Conservation (phyloP, 2,329 filamentous ascomycete species). For the Curvularia hawaiiensis region DNA sequence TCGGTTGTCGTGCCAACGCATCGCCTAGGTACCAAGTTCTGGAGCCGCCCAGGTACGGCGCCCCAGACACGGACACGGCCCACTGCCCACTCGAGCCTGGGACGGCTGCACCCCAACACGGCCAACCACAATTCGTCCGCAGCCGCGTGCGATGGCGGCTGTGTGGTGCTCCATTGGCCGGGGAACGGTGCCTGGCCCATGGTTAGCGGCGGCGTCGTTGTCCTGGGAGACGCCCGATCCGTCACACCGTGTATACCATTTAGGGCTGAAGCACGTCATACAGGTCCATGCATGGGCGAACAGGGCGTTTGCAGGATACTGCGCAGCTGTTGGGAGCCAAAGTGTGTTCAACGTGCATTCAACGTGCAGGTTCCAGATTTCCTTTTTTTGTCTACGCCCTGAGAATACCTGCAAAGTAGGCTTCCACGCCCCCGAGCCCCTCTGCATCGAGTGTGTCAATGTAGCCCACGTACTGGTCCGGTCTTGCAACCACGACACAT, state of each 20-base stretch:
- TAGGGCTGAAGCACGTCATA: constrained; percentile 9
- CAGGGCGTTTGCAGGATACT: constrained; percentile 12
- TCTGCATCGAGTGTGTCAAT: constrained; percentile 47
- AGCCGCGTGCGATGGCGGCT: constrained; percentile 7
- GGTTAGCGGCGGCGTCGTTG: constrained; percentile 1
- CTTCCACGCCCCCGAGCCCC: constrained; percentile 35
- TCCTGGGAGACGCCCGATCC: constrained; percentile 5
- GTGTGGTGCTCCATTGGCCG: constrained; percentile 7
- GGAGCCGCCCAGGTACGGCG: constrained; percentile 11
- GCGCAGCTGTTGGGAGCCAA: background rate
- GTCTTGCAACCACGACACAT: constrained; percentile 64
- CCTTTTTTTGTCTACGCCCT: constrained; percentile 7
- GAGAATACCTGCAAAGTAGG: constrained; percentile 42
- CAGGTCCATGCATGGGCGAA: constrained; percentile 4
- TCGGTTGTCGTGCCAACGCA: constrained; percentile 19
- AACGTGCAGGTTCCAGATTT: background rate
- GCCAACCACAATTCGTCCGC: constrained; percentile 5
- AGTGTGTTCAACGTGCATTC: background rate
- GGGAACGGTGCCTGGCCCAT: constrained; percentile 1
- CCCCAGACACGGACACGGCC: constrained; percentile 7
- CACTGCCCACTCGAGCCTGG: constrained; percentile 12
- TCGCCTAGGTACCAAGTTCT: background rate
- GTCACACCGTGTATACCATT: constrained; percentile 4
- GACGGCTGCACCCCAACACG: constrained; percentile 8
- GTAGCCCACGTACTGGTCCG: constrained; percentile 69